Percentiles rank a stretch among this genome's conserved stretches.
These are phyloP conservation scores for Chamaenerion angustifolium DNA, from an alignment of 345 rosid genomes.

Conservation along the genomic window DNA sequence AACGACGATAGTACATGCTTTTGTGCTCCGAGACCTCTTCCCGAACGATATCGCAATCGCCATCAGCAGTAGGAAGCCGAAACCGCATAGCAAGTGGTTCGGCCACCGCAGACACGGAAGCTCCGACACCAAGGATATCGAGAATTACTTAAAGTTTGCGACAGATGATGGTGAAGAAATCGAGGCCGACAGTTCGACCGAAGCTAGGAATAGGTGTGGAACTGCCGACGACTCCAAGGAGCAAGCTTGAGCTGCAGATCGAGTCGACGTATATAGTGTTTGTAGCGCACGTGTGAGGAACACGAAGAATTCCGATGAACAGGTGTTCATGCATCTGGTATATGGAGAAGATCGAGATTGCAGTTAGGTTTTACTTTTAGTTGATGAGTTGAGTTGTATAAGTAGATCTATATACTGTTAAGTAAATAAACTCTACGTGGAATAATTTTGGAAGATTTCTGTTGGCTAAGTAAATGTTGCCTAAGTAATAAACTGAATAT, in stretches of 20 bases:
- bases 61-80: conserved; percentile 25
- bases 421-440: too few species aligned
- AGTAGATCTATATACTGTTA: too few species aligned
- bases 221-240: neutral
- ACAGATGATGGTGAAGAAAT: conserved; percentile 17
- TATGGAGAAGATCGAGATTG: too few species aligned
- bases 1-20: conserved; percentile 18
- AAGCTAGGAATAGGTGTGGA: neutral
- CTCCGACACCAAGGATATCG: conserved; percentile 28
- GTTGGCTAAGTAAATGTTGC: too few species aligned
- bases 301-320: conserved; percentile 6
- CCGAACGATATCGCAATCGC: conserved; percentile 39
- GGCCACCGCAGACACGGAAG: conserved; percentile 24
- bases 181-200: conserved; percentile 20
- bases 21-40: conserved; percentile 25
- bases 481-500: too few species aligned
- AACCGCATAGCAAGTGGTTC: conserved; percentile 22
- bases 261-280: too few species aligned
- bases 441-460: too few species aligned
- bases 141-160: conserved; percentile 30
- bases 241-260: neutral
- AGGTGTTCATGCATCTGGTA: neutral
- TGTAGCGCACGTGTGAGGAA: conserved; percentile 6
- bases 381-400: neutral
- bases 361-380: too few species aligned